Percentiles rank a stretch among this genome's conserved stretches.
These are phyloP conservation scores for Piedraia hortae DNA, from an alignment of 2,329 filamentous ascomycete species.

Conservation along the genomic window DNA sequence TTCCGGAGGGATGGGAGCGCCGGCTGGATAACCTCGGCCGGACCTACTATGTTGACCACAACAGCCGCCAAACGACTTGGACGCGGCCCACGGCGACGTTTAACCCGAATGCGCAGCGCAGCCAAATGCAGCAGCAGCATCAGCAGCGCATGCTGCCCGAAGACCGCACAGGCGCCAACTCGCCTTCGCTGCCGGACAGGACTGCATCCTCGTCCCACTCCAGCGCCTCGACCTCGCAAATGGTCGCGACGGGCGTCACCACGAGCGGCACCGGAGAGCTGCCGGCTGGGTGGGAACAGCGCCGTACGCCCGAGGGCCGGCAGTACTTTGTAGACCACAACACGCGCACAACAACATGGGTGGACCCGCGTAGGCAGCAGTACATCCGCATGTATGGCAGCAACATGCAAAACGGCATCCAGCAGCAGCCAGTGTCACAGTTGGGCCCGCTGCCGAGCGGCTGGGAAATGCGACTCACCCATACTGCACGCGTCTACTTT, in stretches of 20 bases:
- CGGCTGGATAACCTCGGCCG: slow-evolving; percentile 82
- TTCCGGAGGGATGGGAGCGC: slow-evolving; percentile 86
- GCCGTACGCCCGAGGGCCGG: slow-evolving; percentile 80
- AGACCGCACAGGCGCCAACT: slow-evolving; percentile 79
- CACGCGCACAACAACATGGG: slow-evolving; percentile 92
- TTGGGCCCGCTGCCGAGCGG: slow-evolving; percentile 83
- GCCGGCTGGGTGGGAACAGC: slow-evolving; percentile 85
- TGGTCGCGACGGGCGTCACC: slow-evolving; percentile 88
- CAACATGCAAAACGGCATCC: slow-evolving; percentile 46
- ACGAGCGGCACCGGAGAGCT: slow-evolving; percentile 86
- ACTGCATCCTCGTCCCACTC: slow-evolving; percentile 11
- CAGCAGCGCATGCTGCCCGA: slow-evolving; percentile 90
- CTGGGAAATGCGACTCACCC: slow-evolving; percentile 98
- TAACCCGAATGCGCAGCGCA: slow-evolving; percentile 48
- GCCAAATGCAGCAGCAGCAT: slow-evolving; percentile 70
- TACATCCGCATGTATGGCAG: slow-evolving; percentile 97
- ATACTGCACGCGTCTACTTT: slow-evolving; percentile 93
- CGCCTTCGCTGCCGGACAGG: slow-evolving; percentile 37
- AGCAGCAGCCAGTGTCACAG: slow-evolving; percentile 93
- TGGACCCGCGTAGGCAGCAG: slow-evolving; percentile 85
- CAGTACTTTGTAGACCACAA: slow-evolving; percentile 98
- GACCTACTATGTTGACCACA: slow-evolving; percentile 96
- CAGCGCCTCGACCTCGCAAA: slow-evolving; percentile 35
- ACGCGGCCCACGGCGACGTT: slow-evolving; percentile 59
- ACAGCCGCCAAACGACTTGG: slow-evolving; percentile 91